These are phyloP conservation scores for Aspergillus brasiliensis DNA, from an alignment of 2,329 filamentous ascomycete genomes.

Conservation along the genomic window DNA sequence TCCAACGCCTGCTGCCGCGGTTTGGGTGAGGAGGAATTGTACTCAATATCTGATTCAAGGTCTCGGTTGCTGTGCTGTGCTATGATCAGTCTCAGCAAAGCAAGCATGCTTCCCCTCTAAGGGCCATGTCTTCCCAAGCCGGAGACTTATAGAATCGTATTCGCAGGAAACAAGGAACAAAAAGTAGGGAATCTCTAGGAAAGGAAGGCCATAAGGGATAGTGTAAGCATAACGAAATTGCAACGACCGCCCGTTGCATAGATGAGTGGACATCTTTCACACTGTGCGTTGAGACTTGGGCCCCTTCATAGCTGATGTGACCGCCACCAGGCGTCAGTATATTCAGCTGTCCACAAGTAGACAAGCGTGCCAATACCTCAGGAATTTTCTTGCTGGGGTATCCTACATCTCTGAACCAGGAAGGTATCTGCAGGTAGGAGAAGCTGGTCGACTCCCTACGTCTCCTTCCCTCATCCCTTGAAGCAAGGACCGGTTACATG, in stretches of 20 bases:
- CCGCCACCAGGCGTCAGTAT: not conserved
- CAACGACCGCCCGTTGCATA: not conserved
- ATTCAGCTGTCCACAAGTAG: not conserved
- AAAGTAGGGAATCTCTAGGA: too few species aligned
- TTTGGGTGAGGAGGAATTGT: not conserved
- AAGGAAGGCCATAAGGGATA: too few species aligned
- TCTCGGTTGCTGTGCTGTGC: too few species aligned
- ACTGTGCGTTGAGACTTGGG: not conserved
- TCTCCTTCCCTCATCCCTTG: slow-evolving; percentile 3
- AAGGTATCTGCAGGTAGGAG: not conserved
- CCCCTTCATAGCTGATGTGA: slow-evolving; percentile 4
- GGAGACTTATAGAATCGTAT: too few species aligned
- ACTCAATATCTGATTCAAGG: too few species aligned
- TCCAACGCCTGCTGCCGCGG: not conserved
- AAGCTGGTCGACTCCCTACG: not conserved
- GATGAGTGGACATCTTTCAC: not conserved
- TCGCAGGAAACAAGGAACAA: too few species aligned
- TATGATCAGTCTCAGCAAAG: too few species aligned
- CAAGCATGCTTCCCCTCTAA: too few species aligned
- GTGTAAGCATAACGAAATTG: too few species aligned
- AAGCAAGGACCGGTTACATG: slow-evolving; percentile 1
- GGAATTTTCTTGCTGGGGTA: not conserved
- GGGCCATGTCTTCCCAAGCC: too few species aligned
- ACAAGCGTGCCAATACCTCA: not conserved
- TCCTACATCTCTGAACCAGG: not conserved